phyloP scores from a whole-genome alignment of 2,329 filamentous ascomycete genomes.

The Hortaea werneckii region DNA sequence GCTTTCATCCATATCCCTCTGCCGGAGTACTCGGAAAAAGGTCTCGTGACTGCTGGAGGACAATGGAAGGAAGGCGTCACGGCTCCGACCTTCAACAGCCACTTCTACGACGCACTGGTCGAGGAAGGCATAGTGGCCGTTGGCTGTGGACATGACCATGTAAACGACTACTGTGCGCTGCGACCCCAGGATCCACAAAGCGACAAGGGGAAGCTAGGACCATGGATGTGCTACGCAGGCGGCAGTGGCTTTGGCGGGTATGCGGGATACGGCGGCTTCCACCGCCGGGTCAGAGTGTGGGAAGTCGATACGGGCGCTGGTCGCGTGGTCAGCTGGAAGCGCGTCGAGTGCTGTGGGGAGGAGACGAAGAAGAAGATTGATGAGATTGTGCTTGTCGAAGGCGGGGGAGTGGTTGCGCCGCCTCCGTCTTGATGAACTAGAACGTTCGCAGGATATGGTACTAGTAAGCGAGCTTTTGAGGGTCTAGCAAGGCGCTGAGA shows the following conservation, averaged over 20 bases:
- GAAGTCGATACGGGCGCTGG: slow-evolving; percentile 89
- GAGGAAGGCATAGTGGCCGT: slow-evolving; percentile 79
- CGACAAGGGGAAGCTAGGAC: slow-evolving; percentile 16
- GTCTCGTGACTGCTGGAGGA: slow-evolving; percentile 49
- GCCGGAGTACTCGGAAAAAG: slow-evolving; percentile 68
- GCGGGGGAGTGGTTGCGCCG: slow-evolving; percentile 38
- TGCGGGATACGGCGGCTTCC: slow-evolving; percentile 76
- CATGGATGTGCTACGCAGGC: slow-evolving; percentile 99
- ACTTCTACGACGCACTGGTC: slow-evolving; percentile 83
- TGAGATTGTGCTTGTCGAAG: slow-evolving; percentile 52
- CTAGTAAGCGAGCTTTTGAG: background rate
- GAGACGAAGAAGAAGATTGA: slow-evolving; percentile 45
- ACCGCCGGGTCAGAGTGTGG: slow-evolving; percentile 76
- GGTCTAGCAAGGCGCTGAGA: background rate
- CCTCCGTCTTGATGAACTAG: background rate
- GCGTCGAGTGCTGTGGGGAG: slow-evolving; percentile 53
- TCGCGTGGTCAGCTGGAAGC: slow-evolving; percentile 83
- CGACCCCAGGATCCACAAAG: slow-evolving; percentile 11
- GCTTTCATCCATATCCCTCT: slow-evolving; percentile 96
- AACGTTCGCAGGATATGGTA: background rate
- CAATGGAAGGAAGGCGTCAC: slow-evolving; percentile 75
- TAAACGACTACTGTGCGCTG: slow-evolving; percentile 90
- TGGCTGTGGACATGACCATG: slow-evolving; percentile 90
- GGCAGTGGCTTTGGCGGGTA: slow-evolving; percentile 91
- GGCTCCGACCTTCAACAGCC: slow-evolving; percentile 78